Percentiles rank a stretch among this genome's conserved stretches.
Evolutionary conservation across 495 filamentous ascomycete genomes (phyloP).

Genomic region (Parmelia sp.): DNA sequence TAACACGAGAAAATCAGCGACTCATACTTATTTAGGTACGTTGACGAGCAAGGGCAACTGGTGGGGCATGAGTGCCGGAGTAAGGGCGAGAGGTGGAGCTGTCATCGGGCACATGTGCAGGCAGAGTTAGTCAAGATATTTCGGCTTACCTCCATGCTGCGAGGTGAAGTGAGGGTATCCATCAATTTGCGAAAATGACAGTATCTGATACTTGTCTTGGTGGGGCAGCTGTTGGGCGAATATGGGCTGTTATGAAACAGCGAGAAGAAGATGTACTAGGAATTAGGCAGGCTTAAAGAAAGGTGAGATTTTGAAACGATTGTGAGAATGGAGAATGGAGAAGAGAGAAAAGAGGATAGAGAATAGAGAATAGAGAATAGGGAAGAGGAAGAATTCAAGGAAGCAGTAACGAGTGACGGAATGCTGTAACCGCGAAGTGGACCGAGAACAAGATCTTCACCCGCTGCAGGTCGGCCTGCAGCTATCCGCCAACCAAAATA

Average conservation of each 20-base stretch:
- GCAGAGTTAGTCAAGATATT: neutral
- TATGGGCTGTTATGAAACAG: neutral
- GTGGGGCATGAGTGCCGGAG: neutral
- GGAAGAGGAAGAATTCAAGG: neutral
- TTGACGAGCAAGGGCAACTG: neutral
- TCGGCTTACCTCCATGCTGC: neutral
- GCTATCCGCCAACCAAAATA: neutral
- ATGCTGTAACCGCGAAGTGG: neutral
- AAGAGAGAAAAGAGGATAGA: too few species aligned
- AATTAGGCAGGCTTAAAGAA: neutral
- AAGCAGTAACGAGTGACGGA: neutral
- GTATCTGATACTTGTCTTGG: neutral
- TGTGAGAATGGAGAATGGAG: neutral
- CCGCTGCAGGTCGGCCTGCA: conserved; percentile 3
- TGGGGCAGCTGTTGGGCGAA: neutral
- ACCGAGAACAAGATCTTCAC: neutral
- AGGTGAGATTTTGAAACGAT: neutral
- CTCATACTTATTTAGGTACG: neutral
- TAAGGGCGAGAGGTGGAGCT: neutral
- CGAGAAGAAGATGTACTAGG: neutral
- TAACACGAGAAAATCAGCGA: neutral
- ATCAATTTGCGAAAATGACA: neutral
- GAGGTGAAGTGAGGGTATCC: too few species aligned
- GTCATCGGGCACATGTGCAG: neutral
- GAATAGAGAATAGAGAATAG: neutral